A percentile compares a stretch with the other conserved stretches of the same genome.
Conservation (phyloP, 345 rosid genomes). For the Aethionema arabicum region DNA sequence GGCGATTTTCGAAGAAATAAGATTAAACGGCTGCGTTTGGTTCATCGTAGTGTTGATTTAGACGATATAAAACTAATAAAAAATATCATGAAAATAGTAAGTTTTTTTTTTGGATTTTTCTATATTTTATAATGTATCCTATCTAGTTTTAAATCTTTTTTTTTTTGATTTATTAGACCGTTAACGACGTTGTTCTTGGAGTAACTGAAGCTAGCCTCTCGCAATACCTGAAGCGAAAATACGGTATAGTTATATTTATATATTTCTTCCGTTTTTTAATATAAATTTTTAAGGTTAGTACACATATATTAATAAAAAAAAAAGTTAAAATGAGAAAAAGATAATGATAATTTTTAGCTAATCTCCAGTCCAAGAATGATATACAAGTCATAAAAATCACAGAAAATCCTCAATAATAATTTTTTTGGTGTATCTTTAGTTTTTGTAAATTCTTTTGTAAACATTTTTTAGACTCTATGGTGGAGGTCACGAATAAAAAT, state of each 20-base stretch:
- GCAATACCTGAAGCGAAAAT: slow-evolving; percentile 49
- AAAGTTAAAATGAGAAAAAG: too few relatives aligned
- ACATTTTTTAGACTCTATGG: too few relatives aligned
- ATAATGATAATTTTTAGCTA: too few relatives aligned
- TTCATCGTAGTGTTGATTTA: slow-evolving; percentile 45
- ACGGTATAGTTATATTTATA: slow-evolving; percentile 38
- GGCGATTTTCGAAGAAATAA: slow-evolving; percentile 30
- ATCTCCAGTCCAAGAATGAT: too few relatives aligned
- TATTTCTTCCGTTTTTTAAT: neutral
- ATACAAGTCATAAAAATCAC: too few relatives aligned
- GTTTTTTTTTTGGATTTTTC: slow-evolving; percentile 16
- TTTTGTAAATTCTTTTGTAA: too few relatives aligned
- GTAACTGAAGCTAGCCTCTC: slow-evolving; percentile 67
- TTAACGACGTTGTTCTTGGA: slow-evolving; percentile 71
- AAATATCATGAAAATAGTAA: slow-evolving; percentile 38
- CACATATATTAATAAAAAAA: neutral
- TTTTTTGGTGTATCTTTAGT: too few relatives aligned
- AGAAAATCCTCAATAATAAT: too few relatives aligned
- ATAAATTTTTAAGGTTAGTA: too few relatives aligned
- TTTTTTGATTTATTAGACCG: slow-evolving; percentile 46
- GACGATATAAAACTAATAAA: slow-evolving; percentile 62
- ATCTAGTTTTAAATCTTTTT: neutral
- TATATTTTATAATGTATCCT: neutral
- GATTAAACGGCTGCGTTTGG: slow-evolving; percentile 37
- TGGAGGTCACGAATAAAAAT: slow-evolving; percentile 28